Evolutionary conservation across 306 rosid species (phyloP), one percentile per base, ranked within the genome.

Genomic region (Vigna radiata): DNA sequence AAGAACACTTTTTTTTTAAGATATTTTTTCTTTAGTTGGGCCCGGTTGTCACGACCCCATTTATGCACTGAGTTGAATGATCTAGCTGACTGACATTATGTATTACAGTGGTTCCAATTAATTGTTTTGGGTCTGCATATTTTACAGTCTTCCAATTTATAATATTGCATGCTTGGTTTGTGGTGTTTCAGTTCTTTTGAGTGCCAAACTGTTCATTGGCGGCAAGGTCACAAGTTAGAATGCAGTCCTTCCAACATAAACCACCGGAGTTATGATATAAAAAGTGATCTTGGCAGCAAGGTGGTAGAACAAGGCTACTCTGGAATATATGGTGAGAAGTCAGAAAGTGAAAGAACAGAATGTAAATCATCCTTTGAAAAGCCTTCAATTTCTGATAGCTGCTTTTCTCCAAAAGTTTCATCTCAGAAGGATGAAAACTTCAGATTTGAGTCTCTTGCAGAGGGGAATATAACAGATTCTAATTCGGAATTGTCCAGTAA

Each of bases 121-220:
- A 27, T 68, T 85, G 18, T 53, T 73, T 50, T 55, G 5, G 5
- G 4, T 69, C 11, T 70, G 36, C 44, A 14, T 69, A 16, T 60
- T 76, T 76, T 1, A 33, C 1, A 44, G 21, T 33, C 52, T 36
- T 7, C 16, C 0, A 56, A 64, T 73, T 49, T 8, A 23, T 48
- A 14, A 8, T 59, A 53, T 17, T 17, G 14, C 49, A 31, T 15
- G 3, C 71, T 83, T 55, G 63, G 36, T 56, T 73, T 85, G 18
- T 15, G 79, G 61, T 74, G 39, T 90, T 89, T 56, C 83, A 94
- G 98, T 85, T 90, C 98, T 37, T 89, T 89, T 39, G 84, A 87
- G 86, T 95, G 98, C 80, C 97, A 95, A 88, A 89, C 92, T 21
- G 68, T 87, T 77, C 98, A 95, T 80, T 95, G 97, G 99, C 89